phyloP scores from a whole-genome alignment of 345 rosid genomes.

The Streptanthus diversifolius region DNA sequence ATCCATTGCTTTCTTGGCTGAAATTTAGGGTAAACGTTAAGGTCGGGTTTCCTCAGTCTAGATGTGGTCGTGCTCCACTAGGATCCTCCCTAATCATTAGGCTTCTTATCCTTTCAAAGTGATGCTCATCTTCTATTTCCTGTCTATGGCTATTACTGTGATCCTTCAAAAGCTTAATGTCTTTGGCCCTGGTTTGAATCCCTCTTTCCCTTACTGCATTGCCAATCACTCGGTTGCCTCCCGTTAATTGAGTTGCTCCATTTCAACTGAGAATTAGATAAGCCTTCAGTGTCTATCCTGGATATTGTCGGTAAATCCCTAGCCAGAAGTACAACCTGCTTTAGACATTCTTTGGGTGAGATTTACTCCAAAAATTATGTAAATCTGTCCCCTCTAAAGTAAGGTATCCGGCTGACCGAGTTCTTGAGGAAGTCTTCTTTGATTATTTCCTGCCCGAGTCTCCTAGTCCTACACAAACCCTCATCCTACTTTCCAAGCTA shows the following conservation, averaged over 20 bases:
- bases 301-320: not conserved
- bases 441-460: not conserved
- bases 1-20: not conserved
- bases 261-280: constrained; percentile 19
- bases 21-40: not conserved
- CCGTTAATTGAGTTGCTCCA: constrained; percentile 40
- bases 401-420: constrained; percentile 3
- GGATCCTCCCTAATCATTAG: constrained; percentile 23
- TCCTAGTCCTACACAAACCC: not conserved
- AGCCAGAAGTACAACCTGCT: constrained; percentile 12
- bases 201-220: constrained; percentile 80
- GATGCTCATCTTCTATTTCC: constrained; percentile 55
- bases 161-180: constrained; percentile 61
- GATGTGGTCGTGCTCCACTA: constrained; percentile 16
- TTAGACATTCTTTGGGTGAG: constrained; percentile 11
- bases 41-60: constrained; percentile 7
- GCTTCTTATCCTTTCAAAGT: constrained; percentile 19
- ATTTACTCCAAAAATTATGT: constrained; percentile 18
- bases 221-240: constrained; percentile 68
- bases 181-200: constrained; percentile 93
- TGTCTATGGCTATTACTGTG: constrained; percentile 37
- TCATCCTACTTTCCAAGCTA: constrained; percentile 1
- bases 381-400: constrained; percentile 3
- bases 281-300: constrained; percentile 15
- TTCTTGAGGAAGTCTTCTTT: not conserved